Percentiles rank a stretch among this genome's conserved stretches.
Evolutionary conservation across 2,329 filamentous ascomycete species (phyloP).

Genomic region (Neofusicoccum sp.): DNA sequence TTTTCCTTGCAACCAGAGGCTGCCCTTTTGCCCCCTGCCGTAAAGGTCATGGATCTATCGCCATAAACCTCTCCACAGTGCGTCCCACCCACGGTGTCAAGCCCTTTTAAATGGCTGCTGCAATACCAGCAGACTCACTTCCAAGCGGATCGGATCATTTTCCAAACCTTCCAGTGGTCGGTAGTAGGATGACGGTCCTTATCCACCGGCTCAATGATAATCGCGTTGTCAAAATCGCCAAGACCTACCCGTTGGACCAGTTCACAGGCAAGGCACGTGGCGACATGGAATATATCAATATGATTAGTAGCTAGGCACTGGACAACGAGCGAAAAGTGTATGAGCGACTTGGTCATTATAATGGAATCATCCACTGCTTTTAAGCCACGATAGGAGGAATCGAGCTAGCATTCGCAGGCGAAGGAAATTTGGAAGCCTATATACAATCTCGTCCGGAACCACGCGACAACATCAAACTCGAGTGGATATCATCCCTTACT

Average conservation of each 20-base stretch:
- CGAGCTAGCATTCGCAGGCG: neutral
- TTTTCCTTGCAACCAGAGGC: too few relatives aligned
- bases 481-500: neutral
- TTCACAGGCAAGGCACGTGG: neutral
- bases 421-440: neutral
- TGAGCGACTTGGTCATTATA: neutral
- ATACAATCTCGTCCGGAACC: neutral
- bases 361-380: neutral
- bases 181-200: neutral
- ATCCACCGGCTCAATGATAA: neutral
- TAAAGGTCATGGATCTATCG: too few relatives aligned
- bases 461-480: neutral
- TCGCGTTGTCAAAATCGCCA: neutral
- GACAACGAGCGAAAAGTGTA: neutral
- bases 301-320: neutral
- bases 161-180: neutral
- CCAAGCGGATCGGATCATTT: neutral
- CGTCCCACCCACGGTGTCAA: too few relatives aligned
- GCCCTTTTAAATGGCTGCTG: too few relatives aligned
- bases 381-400: neutral
- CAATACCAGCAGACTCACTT: too few relatives aligned
- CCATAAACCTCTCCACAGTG: too few relatives aligned
- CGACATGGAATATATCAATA: neutral
- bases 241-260: neutral
- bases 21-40: too few relatives aligned